Percentiles rank a stretch among this genome's conserved stretches.
Conservation (phyloP, 1,139 yeast species). For the Protomyces pachydermus region DNA sequence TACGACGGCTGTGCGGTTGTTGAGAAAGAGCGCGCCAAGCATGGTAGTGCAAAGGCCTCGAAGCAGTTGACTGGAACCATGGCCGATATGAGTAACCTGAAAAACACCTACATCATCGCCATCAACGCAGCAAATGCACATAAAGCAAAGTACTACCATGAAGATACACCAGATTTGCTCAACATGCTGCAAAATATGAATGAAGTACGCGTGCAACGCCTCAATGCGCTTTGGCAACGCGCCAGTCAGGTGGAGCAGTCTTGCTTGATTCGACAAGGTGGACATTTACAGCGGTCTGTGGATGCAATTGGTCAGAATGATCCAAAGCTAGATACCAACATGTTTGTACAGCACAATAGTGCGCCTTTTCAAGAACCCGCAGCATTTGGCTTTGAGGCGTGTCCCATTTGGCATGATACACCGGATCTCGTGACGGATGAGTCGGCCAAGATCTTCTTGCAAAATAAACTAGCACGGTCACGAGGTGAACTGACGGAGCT, state of each 20-base stretch:
- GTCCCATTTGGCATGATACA: constrained; percentile 88
- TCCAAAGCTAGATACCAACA: constrained; percentile 73
- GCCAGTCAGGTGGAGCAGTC: constrained; percentile 63
- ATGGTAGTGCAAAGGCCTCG: constrained; percentile 37
- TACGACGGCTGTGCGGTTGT: constrained; percentile 75
- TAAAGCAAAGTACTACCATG: constrained; percentile 87
- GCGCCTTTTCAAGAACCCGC: constrained; percentile 77
- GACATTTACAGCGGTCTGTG: constrained; percentile 45
- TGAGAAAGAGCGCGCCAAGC: constrained; percentile 73
- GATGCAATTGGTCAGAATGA: constrained; percentile 62
- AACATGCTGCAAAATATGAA: constrained; percentile 82
- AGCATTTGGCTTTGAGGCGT: constrained; percentile 79
- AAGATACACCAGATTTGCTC: constrained; percentile 85
- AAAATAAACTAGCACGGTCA: constrained; percentile 53
- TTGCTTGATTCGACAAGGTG: constrained; percentile 51
- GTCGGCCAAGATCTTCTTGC: constrained; percentile 61
- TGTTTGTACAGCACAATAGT: constrained; percentile 86
- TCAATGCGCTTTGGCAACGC: constrained; percentile 64
- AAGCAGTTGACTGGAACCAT: constrained; percentile 50
- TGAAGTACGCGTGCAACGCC: constrained; percentile 66
- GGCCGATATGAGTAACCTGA: constrained; percentile 76
- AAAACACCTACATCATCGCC: constrained; percentile 74
- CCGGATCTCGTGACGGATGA: constrained; percentile 62
- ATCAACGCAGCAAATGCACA: constrained; percentile 81
- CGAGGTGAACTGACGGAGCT: constrained; percentile 46